Percentiles rank a stretch among this genome's conserved stretches.
Evolutionary conservation across 2,329 filamentous ascomycete genomes (phyloP).

Genomic region (Sordariomycetes sp.): DNA sequence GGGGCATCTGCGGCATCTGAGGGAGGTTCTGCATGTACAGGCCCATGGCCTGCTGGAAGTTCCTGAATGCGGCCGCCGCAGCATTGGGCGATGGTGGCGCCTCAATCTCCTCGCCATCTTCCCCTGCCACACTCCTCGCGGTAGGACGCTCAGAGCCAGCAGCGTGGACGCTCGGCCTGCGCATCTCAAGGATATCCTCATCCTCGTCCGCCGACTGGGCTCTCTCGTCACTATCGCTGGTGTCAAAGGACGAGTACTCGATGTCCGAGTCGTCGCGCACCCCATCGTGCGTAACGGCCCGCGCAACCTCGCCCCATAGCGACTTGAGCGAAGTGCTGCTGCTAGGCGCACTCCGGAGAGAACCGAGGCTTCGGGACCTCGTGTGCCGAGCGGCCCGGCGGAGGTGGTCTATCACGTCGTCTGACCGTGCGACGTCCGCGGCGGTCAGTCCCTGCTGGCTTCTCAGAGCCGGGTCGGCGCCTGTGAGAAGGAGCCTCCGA

Average conservation of each 20-base stretch:
- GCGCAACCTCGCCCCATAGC: constrained; percentile 47
- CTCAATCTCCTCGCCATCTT: constrained; percentile 14
- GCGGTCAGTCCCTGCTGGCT: constrained; percentile 62
- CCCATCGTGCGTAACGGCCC: constrained; percentile 15
- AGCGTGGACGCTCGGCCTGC: constrained; percentile 13
- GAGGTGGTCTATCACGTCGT: constrained; percentile 52
- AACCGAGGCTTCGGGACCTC: constrained; percentile 55
- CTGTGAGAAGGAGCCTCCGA: constrained; percentile 59
- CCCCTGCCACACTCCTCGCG: not conserved
- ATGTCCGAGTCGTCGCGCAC: constrained; percentile 25
- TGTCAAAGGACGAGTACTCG: constrained; percentile 32
- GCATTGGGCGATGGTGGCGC: constrained; percentile 52
- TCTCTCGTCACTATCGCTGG: constrained; percentile 18
- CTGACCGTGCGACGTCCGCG: constrained; percentile 58
- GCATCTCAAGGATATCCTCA: constrained; percentile 21
- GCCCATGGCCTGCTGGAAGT: constrained; percentile 62
- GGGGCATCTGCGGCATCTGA: constrained; percentile 47
- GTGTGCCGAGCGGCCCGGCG: constrained; percentile 50
- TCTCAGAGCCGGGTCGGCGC: constrained; percentile 56
- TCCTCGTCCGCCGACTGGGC: constrained; percentile 25
- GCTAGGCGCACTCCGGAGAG: constrained; percentile 49
- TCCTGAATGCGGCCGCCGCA: constrained; percentile 50
- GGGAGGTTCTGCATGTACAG: constrained; percentile 51
- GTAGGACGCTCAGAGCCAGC: not conserved
- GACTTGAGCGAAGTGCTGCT: constrained; percentile 59